Evolutionary conservation across 306 rosid genomes (phyloP).

Genomic region (Acacia acuminata): DNA sequence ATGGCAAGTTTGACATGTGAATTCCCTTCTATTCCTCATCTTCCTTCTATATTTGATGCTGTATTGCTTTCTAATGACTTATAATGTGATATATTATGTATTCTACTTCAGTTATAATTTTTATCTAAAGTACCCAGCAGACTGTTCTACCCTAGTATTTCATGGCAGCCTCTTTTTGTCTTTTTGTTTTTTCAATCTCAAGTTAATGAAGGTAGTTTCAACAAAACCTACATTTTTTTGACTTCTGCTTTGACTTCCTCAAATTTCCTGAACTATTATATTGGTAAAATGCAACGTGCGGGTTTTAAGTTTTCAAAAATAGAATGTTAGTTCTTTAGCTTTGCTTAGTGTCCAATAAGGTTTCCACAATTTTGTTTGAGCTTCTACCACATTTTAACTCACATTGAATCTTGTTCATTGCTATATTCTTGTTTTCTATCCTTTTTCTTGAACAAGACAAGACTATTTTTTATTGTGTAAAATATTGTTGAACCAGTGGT

Average conservation of each 20-base stretch:
- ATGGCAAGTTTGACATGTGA: not conserved
- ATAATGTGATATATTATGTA: not conserved
- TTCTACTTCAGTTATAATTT: not conserved
- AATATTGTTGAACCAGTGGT: not conserved
- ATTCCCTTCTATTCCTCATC: not conserved
- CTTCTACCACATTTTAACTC: not conserved
- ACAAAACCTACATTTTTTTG: not conserved
- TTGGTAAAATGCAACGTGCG: not conserved
- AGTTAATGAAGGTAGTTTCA: not conserved
- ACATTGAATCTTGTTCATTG: not conserved
- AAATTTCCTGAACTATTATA: not conserved
- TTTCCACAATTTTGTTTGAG: slow-evolving; percentile 9
- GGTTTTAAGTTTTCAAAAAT: not conserved
- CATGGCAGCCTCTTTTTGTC: not conserved
- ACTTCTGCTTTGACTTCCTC: not conserved
- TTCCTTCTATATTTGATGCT: not conserved
- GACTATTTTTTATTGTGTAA: not conserved
- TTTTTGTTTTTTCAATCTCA: not conserved
- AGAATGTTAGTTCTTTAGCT: not conserved
- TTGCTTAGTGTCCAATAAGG: slow-evolving; percentile 2
- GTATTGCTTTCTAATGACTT: not conserved
- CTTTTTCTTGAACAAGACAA: not conserved
- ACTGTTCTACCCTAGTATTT: not conserved
- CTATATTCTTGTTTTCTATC: not conserved
- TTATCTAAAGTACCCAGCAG: not conserved